Percentiles rank a stretch among this genome's conserved stretches.
Conservation (phyloP, 75 land plant species). For the Cupressus sempervirens region DNA sequence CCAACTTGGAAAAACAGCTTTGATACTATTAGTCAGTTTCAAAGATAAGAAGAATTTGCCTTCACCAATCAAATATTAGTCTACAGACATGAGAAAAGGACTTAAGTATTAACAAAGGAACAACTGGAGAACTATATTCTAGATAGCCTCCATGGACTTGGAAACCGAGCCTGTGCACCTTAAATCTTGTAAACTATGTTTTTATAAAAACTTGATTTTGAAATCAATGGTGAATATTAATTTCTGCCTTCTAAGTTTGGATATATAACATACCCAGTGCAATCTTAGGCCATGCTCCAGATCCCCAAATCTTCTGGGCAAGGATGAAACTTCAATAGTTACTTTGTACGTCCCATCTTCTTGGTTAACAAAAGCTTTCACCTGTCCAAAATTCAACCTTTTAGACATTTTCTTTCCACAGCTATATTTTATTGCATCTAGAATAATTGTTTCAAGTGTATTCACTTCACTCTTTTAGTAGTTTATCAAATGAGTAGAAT, state of each 20-base stretch:
- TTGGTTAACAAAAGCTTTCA: constrained; percentile 10
- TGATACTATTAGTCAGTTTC: not conserved
- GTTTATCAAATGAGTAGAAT: not conserved
- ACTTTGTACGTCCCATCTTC: constrained; percentile 2
- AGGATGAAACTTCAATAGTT: constrained; percentile 10
- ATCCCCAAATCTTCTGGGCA: constrained; percentile 8
- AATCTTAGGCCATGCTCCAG: not conserved
- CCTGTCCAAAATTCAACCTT: constrained; percentile 7
- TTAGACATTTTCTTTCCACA: constrained; percentile 5
- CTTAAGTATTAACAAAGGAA: not conserved
- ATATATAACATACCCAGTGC: constrained; percentile 11
- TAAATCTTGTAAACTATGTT: not conserved
- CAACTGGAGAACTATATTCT: not conserved
- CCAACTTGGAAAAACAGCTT: not conserved
- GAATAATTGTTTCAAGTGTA: not conserved
- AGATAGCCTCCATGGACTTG: not conserved
- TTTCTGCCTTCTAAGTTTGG: not conserved
- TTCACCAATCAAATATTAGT: not conserved
- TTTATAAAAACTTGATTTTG: not conserved
- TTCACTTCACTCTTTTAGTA: not conserved
- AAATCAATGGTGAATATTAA: not conserved
- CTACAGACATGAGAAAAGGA: not conserved
- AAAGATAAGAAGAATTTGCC: not conserved
- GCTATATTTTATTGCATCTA: not conserved
- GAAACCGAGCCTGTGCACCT: not conserved